Evolutionary conservation across 78 protist species (phyloP).

Genomic region (Acrasis kona): DNA sequence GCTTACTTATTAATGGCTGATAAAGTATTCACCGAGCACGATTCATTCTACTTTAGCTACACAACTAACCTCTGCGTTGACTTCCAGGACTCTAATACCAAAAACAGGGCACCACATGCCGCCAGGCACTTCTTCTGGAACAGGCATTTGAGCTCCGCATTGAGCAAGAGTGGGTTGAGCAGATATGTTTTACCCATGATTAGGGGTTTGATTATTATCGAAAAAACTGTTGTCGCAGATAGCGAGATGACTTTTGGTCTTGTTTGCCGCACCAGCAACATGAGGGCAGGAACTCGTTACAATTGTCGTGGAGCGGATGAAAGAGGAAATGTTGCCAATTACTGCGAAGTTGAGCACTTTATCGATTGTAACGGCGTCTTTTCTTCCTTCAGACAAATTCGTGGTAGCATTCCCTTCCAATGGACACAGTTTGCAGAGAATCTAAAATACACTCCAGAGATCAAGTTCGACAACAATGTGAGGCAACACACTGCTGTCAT

Average conservation of each 20-base stretch:
- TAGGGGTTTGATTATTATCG: background rate
- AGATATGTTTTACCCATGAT: background rate
- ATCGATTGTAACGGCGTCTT: background rate
- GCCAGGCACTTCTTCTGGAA: too few species aligned
- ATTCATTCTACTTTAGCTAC: too few species aligned
- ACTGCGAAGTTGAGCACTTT: background rate
- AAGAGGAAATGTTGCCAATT: background rate
- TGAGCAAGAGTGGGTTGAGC: too few species aligned
- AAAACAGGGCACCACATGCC: too few species aligned
- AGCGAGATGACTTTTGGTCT: background rate
- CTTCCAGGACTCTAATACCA: too few species aligned
- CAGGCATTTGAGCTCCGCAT: too few species aligned
- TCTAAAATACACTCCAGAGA: background rate
- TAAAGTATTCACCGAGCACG: too few species aligned
- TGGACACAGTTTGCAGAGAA: background rate
- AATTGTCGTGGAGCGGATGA: background rate
- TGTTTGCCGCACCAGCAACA: background rate
- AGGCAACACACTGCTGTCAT: background rate
- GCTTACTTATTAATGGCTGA: too few species aligned
- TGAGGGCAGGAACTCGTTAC: background rate
- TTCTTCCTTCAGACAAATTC: background rate
- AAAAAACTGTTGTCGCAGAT: background rate
- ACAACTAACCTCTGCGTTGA: too few species aligned
- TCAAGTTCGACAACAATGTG: background rate
- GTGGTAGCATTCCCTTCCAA: background rate